Conservation (phyloP, 352 stramenopile genomes). For the Blastocystis sp. region DNA sequence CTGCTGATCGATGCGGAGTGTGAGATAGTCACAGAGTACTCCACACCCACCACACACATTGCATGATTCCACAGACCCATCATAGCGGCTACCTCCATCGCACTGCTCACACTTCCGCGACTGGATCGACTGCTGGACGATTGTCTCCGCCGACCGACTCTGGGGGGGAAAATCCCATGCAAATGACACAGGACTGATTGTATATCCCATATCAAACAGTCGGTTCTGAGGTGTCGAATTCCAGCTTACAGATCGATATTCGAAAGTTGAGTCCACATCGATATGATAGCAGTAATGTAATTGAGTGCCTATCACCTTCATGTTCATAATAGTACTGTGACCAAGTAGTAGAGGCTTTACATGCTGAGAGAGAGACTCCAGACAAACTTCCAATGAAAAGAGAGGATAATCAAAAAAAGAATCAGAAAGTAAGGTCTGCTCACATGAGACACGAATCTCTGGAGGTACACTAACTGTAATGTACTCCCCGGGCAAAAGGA, state of each 20-base stretch:
- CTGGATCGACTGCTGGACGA: neutral
- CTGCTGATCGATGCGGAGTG: neutral
- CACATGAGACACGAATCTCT: neutral
- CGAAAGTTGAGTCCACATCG: neutral
- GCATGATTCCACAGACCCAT: neutral
- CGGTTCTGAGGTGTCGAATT: neutral
- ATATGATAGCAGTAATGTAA: neutral
- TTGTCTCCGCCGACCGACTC: neutral
- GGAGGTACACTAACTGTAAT: neutral
- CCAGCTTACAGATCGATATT: neutral
- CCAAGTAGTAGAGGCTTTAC: neutral
- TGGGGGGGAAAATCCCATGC: neutral
- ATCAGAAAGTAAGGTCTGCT: neutral
- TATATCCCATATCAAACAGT: neutral
- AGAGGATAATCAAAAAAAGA: neutral
- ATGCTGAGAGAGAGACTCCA: neutral
- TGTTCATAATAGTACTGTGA: neutral
- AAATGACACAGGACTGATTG: neutral
- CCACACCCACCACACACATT: neutral
- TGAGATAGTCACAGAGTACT: neutral
- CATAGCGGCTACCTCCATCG: neutral
- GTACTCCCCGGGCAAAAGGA: neutral
- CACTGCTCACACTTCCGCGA: neutral
- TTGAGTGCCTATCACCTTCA: neutral
- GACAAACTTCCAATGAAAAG: neutral